Evolutionary conservation across 1,284 basidiomycete species (phyloP), one percentile per base, ranked within the genome.

Genomic region (Wallemia ichthyophaga): DNA sequence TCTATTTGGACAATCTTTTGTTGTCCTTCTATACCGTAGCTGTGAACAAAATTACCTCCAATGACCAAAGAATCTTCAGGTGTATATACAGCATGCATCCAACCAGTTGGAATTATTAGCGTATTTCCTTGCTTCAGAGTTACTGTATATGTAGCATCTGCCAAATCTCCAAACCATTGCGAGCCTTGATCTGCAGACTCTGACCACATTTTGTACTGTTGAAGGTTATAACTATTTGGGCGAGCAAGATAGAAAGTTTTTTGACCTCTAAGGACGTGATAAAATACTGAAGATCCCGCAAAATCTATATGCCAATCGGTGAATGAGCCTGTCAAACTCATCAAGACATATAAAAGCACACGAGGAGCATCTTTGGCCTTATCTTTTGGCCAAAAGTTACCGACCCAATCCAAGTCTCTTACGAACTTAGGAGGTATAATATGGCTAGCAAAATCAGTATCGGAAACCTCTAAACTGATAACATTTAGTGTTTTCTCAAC

Each of bases 21-120:
- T 88, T 78, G 86, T 25, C 79, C 82, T 2, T 74, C 71, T 27
- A 82, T 74, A 64, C 81, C 79, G 66, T 79, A 85, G 9, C 83
- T 88, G 69, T 95, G 89, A 57, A 95, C 69, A 68, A 94, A 98
- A 70, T 98, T 98, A 33, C 92, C 92, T 1, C 92, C 92, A 66
- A 96, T 91, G 0, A 98, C 92, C 37, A 98, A 75, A 1, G 89
- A 85, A 68, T 96, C 88, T 54, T 76, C 70, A 0, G 92, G 91
- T 0, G 91, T 96, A 69, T 85, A 82, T 83, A 98, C 92, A 21
- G 88, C 86, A 67, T 98, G 92, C 62, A 96, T 94, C 83, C 92
- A 96, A 0, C 92, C 92, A 0, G 25, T 23, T 23, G 21, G 21
- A 62, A 71, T 67, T 60, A 73, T 57, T 86, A 94, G 91, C 0